Evolutionary conservation across 1,284 basidiomycete genomes (phyloP).

Genomic region (Vanrija sp.): DNA sequence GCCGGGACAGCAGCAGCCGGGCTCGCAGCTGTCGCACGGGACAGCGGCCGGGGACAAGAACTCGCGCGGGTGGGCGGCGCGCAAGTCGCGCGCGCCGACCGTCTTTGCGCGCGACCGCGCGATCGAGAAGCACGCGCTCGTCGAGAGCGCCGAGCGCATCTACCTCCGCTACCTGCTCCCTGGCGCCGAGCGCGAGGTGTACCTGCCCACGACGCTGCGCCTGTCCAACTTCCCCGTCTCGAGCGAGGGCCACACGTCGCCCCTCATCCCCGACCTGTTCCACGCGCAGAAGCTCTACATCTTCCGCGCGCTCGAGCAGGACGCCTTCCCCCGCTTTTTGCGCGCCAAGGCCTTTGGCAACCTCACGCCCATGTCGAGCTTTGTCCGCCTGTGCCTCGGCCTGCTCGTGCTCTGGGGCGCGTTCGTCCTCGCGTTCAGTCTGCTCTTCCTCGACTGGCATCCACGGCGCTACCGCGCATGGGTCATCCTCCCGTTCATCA

Average conservation of each 20-base stretch:
- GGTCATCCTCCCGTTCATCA: constrained; percentile 92
- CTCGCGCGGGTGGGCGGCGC: constrained; percentile 6
- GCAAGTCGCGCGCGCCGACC: constrained; percentile 64
- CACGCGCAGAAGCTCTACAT: constrained; percentile 96
- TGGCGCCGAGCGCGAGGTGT: constrained; percentile 73
- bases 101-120: constrained; percentile 84
- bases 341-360: constrained; percentile 96
- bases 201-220: constrained; percentile 64
- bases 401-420: constrained; percentile 88
- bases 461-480: constrained; percentile 88
- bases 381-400: constrained; percentile 78
- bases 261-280: constrained; percentile 91
- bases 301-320: constrained; percentile 93
- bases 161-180: constrained; percentile 81
- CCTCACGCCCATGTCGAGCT: constrained; percentile 80
- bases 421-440: constrained; percentile 79
- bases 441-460: constrained; percentile 88
- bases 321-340: constrained; percentile 94
- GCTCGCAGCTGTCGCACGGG: background rate
- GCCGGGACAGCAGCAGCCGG: too few relatives aligned
- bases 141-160: constrained; percentile 91
- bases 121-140: constrained; percentile 82
- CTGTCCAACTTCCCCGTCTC: constrained; percentile 52
- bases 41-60: background rate
- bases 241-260: constrained; percentile 72